Conservation (phyloP, 352 stramenopile genomes). For the Phytopythium oedochilum region DNA sequence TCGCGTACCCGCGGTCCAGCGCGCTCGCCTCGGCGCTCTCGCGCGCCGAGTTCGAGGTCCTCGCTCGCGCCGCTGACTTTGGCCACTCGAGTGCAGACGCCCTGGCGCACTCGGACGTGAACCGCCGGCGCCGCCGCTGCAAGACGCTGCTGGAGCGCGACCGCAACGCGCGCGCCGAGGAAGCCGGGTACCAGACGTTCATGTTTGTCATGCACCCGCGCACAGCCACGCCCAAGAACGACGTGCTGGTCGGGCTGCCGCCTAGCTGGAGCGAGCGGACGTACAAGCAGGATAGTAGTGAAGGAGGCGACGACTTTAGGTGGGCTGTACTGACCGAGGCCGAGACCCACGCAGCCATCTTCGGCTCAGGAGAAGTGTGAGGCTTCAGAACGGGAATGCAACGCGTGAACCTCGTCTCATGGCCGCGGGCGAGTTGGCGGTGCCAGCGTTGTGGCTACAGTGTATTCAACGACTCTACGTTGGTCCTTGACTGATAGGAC, state of each 20-base stretch:
- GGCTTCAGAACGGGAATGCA: neutral
- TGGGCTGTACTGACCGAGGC: neutral
- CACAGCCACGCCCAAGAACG: constrained; percentile 76
- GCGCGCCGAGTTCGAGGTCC: constrained; percentile 69
- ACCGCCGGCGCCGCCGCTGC: constrained; percentile 53
- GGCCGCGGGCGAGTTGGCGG: no score
- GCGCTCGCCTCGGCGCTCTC: constrained; percentile 32
- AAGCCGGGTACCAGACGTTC: constrained; percentile 57
- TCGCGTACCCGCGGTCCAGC: constrained; percentile 58
- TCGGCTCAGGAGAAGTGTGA: neutral
- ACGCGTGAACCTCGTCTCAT: no score
- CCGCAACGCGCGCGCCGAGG: constrained; percentile 51
- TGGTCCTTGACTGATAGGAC: no score
- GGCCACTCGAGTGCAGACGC: constrained; percentile 38
- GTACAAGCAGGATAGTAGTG: neutral
- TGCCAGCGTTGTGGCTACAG: no score
- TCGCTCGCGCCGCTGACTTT: constrained; percentile 76
- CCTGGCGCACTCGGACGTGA: constrained; percentile 40
- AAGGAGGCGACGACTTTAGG: neutral
- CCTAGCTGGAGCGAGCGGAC: neutral
- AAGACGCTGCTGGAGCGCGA: constrained; percentile 83
- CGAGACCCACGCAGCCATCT: neutral
- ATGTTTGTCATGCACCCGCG: constrained; percentile 80
- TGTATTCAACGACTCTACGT: no score
- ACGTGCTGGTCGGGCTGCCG: constrained; percentile 71